Percentiles rank a stretch among this genome's conserved stretches.
Conservation (phyloP, 257 asterid species). For the Solanum pinnatisectum region DNA sequence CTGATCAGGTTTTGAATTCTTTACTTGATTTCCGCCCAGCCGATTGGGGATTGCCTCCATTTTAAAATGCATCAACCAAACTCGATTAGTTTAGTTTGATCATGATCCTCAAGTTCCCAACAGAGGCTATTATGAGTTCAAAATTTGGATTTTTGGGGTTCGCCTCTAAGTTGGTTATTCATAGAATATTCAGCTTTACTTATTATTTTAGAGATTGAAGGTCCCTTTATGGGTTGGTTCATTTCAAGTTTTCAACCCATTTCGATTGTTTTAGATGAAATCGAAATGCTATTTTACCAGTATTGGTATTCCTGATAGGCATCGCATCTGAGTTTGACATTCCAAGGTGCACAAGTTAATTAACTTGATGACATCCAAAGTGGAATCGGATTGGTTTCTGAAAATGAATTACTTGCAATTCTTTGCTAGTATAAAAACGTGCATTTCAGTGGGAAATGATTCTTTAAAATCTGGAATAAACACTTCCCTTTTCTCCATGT, state of each 20-base stretch:
- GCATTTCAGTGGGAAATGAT: not conserved
- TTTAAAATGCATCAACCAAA: constrained; percentile 29
- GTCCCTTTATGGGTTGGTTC: not conserved
- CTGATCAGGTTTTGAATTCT: constrained; percentile 75
- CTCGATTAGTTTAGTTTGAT: not conserved
- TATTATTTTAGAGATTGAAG: not conserved
- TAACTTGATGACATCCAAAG: not conserved
- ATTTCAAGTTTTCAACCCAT: not conserved
- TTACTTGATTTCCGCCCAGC: constrained; percentile 65
- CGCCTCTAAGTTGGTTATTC: too few relatives aligned
- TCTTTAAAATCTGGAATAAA: not conserved
- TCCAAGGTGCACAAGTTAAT: not conserved
- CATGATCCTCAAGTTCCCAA: not conserved
- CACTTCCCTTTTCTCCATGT: not conserved
- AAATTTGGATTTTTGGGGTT: too few relatives aligned
- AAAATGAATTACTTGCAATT: not conserved
- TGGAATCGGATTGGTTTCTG: not conserved
- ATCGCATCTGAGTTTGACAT: not conserved
- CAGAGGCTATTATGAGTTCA: not conserved
- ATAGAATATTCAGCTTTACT: too few relatives aligned
- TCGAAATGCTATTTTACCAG: not conserved
- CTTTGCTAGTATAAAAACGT: too few relatives aligned
- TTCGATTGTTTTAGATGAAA: not conserved
- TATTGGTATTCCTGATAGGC: not conserved
- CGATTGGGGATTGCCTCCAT: constrained; percentile 79